Evolutionary conservation across 192 early-diverging fungal species (phyloP), one percentile per base, ranked within the genome.

Genomic region (Mortierella antarctica): DNA sequence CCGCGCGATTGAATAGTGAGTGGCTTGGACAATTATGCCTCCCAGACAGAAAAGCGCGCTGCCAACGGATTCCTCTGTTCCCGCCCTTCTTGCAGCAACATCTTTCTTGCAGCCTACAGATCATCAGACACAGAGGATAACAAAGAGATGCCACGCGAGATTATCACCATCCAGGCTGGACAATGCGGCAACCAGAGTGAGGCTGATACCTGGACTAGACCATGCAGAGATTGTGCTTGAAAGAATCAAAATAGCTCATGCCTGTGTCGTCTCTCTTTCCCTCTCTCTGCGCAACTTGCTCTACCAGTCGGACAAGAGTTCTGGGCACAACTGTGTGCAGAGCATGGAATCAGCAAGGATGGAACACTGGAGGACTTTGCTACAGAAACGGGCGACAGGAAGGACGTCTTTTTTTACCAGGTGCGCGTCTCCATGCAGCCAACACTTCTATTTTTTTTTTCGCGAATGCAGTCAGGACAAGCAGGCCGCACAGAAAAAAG

Each of bases 381-480:
- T 14, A 95, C 94, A 7, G 91, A 91, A 52, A 93, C 92, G 21
- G 92, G 88, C 13, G 97, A 99, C 87, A 83, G 97, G 65, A 99
- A 99, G 80, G 97, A 99, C 76, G 97, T 99, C 10, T 99, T 99
- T 72, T 99, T 99, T 79, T 99, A 99, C 83, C 97, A 99, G 86
- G 93, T 92, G 70, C 45, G 65, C 7, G 8, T 20, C 31, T 21
- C 31, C 52, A 23, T 20, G 53, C 45, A 15, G 50, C 49, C 57
- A 49, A 15, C 7, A 53, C 23, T 18, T 41, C n/a, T 18, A 42
- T 48, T 41, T 48, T 13, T 50, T 40, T 48, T 42, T 53, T 31
- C 50, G 13, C 11, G 50, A 11, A 11, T 51, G 50, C 50, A 11
- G 17, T 4, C 11, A 51, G 50, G 50, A 51, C 50, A 11, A 2